Conservation (phyloP, 805 yeast genomes). For the Ogataea populi-albae region DNA sequence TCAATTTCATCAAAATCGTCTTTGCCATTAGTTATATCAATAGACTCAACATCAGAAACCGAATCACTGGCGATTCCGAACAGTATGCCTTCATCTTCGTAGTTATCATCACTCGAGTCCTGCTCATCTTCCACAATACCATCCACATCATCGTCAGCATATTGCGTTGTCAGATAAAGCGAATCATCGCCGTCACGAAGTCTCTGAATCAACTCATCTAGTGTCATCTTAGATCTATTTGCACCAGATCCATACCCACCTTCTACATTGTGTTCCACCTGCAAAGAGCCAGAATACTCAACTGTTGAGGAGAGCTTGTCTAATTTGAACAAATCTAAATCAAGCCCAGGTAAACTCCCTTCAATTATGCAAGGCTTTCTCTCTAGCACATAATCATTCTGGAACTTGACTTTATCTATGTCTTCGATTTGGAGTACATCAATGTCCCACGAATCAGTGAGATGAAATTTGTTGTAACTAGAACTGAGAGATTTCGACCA, state of each 20-base stretch:
- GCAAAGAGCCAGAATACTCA: conserved; percentile 30
- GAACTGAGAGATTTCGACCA: too few relatives aligned
- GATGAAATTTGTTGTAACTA: too few relatives aligned
- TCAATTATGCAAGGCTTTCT: conserved; percentile 52
- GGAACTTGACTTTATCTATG: conserved; percentile 32
- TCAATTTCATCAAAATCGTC: conserved; percentile 49
- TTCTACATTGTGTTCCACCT: conserved; percentile 54
- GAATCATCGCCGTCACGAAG: conserved; percentile 42
- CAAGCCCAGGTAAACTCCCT: conserved; percentile 37
- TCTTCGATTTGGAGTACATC: conserved; percentile 11
- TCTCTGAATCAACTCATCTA: conserved; percentile 45
- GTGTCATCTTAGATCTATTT: conserved; percentile 47
- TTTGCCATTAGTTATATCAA: conserved; percentile 42
- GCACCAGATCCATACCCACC: conserved; percentile 73
- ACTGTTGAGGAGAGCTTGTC: conserved; percentile 38
- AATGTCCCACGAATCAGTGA: not conserved
- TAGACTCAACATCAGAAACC: conserved; percentile 38
- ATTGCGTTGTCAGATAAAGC: conserved; percentile 69
- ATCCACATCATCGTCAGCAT: conserved; percentile 45
- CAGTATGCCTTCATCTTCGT: conserved; percentile 18
- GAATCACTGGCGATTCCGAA: conserved; percentile 8
- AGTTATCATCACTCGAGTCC: conserved; percentile 25
- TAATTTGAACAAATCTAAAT: conserved; percentile 33
- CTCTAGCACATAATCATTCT: conserved; percentile 35
- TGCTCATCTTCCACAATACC: conserved; percentile 23